Conservation (phyloP, 176 grass and related monocot genomes). For the Avena eriantha region DNA sequence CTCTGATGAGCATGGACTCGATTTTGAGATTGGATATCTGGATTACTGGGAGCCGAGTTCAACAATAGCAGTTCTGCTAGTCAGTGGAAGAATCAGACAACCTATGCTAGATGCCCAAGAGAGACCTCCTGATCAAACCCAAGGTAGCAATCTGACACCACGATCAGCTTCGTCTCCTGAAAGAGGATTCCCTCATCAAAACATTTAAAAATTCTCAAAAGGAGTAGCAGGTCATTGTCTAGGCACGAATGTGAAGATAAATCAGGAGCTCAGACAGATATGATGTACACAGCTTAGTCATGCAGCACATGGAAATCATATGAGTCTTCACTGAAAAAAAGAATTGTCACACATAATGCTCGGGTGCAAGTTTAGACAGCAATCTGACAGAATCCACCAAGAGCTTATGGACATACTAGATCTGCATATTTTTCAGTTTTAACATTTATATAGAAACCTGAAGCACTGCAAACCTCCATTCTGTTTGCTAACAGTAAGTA, state of each 20-base stretch:
- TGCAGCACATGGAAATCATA: constrained; percentile 4
- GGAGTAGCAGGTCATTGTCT: background rate
- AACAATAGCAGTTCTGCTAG: background rate
- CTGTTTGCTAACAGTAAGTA: constrained; percentile 3
- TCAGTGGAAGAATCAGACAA: constrained; percentile 32
- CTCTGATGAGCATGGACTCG: background rate
- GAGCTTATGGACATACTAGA: background rate
- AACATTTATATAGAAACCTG: constrained; percentile 13
- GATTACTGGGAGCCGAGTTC: background rate
- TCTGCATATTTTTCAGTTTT: constrained; percentile 4
- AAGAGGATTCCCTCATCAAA: constrained; percentile 39
- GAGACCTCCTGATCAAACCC: constrained; percentile 76
- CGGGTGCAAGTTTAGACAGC: constrained; percentile 16
- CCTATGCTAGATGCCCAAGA: constrained; percentile 50
- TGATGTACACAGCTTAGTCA: background rate
- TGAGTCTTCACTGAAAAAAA: background rate
- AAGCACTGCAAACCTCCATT: background rate
- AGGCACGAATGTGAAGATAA: background rate
- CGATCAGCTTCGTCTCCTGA: constrained; percentile 85
- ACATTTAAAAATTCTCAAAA: constrained; percentile 23
- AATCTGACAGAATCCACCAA: constrained; percentile 19
- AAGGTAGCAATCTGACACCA: constrained; percentile 94
- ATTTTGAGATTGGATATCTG: background rate
- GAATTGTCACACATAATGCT: background rate
- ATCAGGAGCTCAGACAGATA: background rate